A percentile compares a stretch with the other conserved stretches of the same genome.
phyloP scores from a whole-genome alignment of 1,139 yeast genomes.

The Arxiozyma telluris region DNA sequence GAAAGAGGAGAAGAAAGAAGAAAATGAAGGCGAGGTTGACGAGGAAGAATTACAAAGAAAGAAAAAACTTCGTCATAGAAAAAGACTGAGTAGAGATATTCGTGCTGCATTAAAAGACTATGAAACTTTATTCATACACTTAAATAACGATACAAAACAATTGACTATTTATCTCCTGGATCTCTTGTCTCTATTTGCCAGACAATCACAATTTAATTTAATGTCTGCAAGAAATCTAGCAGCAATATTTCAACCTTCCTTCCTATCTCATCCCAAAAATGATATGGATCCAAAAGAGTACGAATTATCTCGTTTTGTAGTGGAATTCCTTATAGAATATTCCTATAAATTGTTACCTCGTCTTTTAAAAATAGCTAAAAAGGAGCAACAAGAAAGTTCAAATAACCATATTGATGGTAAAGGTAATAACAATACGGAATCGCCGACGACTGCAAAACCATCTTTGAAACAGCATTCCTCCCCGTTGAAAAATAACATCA shows the following conservation, averaged over 20 bases:
- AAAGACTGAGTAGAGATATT: constrained; percentile 46
- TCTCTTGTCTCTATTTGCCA: constrained; percentile 75
- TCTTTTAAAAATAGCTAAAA: constrained; percentile 31
- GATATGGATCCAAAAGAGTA: constrained; percentile 89
- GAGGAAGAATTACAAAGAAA: constrained; percentile 25
- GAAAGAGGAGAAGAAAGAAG: constrained; percentile 16
- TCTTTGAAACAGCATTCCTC: background rate
- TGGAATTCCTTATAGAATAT: constrained; percentile 82
- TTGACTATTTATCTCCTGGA: constrained; percentile 79
- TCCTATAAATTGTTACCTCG: constrained; percentile 68
- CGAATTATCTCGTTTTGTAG: constrained; percentile 75
- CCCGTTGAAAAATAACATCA: background rate
- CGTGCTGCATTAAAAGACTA: constrained; percentile 64
- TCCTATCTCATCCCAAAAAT: constrained; percentile 84
- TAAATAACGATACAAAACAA: constrained; percentile 49
- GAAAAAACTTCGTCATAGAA: constrained; percentile 33
- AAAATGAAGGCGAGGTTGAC: constrained; percentile 13
- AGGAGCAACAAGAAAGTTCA: constrained; percentile 15
- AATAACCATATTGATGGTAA: background rate
- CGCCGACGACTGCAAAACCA: background rate
- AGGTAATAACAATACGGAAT: background rate
- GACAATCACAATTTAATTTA: constrained; percentile 64
- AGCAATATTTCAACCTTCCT: constrained; percentile 92
- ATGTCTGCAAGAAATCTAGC: constrained; percentile 94
- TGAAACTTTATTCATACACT: constrained; percentile 51